A percentile compares a stretch with the other conserved stretches of the same genome.
Conservation (phyloP, 805 yeast species). For the Barnettozyma sucrosica region DNA sequence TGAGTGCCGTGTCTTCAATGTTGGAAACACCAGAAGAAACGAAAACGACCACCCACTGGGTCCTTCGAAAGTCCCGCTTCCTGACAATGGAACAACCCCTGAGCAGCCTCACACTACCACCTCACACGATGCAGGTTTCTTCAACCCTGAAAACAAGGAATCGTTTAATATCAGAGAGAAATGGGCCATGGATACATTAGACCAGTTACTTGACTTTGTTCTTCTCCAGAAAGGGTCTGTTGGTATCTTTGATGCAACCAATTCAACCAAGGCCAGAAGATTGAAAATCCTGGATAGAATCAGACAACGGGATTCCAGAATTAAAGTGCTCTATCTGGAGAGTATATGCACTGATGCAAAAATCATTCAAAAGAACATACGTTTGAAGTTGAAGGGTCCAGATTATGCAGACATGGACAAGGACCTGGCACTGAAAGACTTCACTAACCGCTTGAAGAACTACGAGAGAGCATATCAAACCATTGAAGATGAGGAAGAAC, state of each 20-base stretch:
- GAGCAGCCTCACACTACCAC: constrained; percentile 10
- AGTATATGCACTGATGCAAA: constrained; percentile 78
- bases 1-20: constrained; percentile 85
- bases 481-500: constrained; percentile 67
- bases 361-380: constrained; percentile 76
- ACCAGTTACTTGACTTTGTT: constrained; percentile 75
- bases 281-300: constrained; percentile 51
- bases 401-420: constrained; percentile 87
- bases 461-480: constrained; percentile 90
- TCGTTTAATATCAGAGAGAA: constrained; percentile 69
- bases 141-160: constrained; percentile 69
- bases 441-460: constrained; percentile 70
- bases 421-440: constrained; percentile 71
- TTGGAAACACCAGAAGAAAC: constrained; percentile 87
- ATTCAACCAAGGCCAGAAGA: constrained; percentile 65
- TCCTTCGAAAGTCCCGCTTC: constrained; percentile 62
- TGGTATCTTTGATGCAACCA: constrained; percentile 86
- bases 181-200: constrained; percentile 96
- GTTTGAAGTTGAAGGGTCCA: constrained; percentile 86
- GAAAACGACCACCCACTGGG: constrained; percentile 54
- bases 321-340: constrained; percentile 81
- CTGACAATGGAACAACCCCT: constrained; percentile 29
- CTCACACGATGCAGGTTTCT: constrained; percentile 75
- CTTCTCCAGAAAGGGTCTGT: constrained; percentile 81
- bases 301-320: constrained; percentile 48